Base-by-base conservation (phyloP, 805 yeast genomes). In the Candida ponderosae region DNA sequence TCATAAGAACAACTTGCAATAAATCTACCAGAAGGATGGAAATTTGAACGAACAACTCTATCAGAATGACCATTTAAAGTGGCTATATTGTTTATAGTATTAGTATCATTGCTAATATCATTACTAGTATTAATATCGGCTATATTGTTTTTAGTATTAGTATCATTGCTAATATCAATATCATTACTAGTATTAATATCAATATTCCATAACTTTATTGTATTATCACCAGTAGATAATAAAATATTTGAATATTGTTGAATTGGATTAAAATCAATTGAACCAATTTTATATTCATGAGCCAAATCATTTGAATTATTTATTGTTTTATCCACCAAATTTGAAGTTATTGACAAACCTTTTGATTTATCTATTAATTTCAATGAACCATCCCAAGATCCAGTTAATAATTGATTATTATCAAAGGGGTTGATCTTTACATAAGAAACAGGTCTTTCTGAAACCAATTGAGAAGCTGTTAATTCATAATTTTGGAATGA, bases 361-460 rank as follows among this genome's bases (percentile, higher is more conserved):
- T 24, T 24, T 13, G 28, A 24, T 0, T 57, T 45, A 32, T 70
- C 56, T n/a, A 81, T 31, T 1, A 85, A 43, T 42, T 68, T 70
- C 5, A 86, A 47, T 20, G 67, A 66, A 4, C 97, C 97, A 43
- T 79, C 75, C 97, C 97, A 90, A 28, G 93, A 82, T 0, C 88
- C 93, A 13, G 76, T 65, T 0, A 86, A 81, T 3, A 84, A 56
- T 3, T 43, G 36, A 2, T 48, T 31, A 4, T 62, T 55, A 36
- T 62, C 52, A 0, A 62, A 57, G 5, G 76, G 64, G 40, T 45
- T 47, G 17, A 74, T 65, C 6, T 74, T 48, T 1, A 79, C 74
- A 2, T 65, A 54, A 0, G 95, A 79, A 0, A 83, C 67, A 4
- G 95, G 86, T 40, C 96, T 63, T 4, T 70, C 65, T 17, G 84